Conservation (phyloP, 257 asterid genomes). For the Solanum chaucha region DNA sequence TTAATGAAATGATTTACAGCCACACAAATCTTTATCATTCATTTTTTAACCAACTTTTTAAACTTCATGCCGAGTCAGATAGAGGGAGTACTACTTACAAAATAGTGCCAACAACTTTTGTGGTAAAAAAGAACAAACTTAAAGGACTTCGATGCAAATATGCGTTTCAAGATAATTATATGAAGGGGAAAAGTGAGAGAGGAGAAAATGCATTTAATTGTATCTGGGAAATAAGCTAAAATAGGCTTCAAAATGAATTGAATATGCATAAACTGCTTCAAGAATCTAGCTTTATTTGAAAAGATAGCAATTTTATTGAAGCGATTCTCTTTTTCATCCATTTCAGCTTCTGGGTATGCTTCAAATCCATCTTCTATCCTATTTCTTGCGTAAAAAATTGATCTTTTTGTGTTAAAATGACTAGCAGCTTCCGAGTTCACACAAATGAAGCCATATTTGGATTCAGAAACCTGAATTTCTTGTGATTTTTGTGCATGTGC, state of each 20-base stretch:
- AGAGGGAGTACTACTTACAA: background rate
- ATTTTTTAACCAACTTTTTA: too few relatives aligned
- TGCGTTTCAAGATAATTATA: background rate
- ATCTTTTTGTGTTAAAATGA: background rate
- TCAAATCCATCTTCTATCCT: background rate
- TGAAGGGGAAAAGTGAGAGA: background rate
- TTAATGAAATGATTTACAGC: too few relatives aligned
- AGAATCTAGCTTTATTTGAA: background rate
- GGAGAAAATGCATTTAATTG: background rate
- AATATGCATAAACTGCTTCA: background rate
- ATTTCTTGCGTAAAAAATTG: background rate
- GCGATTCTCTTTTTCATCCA: conserved; percentile 1
- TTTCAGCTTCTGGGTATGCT: conserved; percentile 10
- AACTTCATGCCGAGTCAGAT: too few relatives aligned
- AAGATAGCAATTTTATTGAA: conserved; percentile 1
- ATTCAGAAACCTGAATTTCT: background rate
- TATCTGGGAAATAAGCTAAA: conserved; percentile 5
- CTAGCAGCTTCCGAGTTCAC: background rate
- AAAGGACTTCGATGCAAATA: background rate
- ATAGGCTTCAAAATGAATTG: background rate
- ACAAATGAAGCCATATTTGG: background rate
- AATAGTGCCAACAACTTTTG: background rate
- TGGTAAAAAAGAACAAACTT: background rate
- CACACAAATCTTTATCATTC: too few relatives aligned
- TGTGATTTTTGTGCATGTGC: background rate